These are phyloP conservation scores for Stephanodiscus triporus DNA, from an alignment of 108 stramenopile genomes.

Conservation along the genomic window DNA sequence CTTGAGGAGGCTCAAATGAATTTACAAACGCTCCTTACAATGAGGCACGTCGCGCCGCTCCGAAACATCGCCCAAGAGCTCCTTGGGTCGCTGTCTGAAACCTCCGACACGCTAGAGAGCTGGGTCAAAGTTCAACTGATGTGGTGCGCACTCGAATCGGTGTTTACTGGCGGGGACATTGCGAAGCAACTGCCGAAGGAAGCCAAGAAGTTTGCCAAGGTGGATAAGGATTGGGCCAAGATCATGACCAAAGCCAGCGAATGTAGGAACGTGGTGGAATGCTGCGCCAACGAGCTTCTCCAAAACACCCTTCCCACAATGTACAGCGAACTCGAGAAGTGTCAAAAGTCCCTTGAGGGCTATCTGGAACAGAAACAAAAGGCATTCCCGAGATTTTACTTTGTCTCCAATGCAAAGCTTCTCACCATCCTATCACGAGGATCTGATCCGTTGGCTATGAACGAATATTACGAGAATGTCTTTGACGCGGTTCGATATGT, in stretches of 20 bases:
- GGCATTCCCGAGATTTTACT: constrained; percentile 94
- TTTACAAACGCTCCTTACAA: constrained; percentile 88
- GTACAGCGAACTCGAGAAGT: constrained; percentile 91
- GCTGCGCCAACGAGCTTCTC: constrained; percentile 77
- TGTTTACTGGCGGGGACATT: constrained; percentile 93
- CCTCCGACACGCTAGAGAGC: constrained; percentile 88
- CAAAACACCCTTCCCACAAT: constrained; percentile 77
- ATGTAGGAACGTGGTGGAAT: constrained; percentile 78
- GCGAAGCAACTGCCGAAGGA: constrained; percentile 92
- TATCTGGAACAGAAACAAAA: constrained; percentile 93
- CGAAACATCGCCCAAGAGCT: constrained; percentile 79
- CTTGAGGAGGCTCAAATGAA: constrained; percentile 92
- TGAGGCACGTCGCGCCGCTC: constrained; percentile 87
- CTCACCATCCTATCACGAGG: constrained; percentile 91
- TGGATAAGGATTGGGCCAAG: constrained; percentile 92
- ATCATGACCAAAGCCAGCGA: constrained; percentile 83
- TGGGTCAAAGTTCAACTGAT: constrained; percentile 93
- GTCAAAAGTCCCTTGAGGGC: constrained; percentile 90
- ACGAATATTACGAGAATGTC: constrained; percentile 92
- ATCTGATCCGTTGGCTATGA: constrained; percentile 91
- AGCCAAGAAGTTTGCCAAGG: constrained; percentile 91
- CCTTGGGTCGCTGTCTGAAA: constrained; percentile 77
- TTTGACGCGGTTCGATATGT: constrained; percentile 89
- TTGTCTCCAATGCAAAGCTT: constrained; percentile 89
- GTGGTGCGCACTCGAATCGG: constrained; percentile 92